Conservation (phyloP, 768 basidiomycete species). For the Boletus bicolor region DNA sequence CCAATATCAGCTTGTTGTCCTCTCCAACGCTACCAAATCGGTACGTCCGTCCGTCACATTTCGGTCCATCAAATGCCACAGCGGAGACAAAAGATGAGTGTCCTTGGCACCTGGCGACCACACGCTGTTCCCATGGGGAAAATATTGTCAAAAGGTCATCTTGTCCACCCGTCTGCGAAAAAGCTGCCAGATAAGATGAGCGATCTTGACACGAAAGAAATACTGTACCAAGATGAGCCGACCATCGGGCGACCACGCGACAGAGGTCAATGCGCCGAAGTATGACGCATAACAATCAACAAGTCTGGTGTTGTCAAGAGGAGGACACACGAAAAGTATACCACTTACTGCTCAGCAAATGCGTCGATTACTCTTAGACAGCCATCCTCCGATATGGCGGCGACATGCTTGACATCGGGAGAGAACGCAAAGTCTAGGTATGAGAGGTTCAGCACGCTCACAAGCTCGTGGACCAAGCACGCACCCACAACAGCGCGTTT, state of each 20-base stretch:
- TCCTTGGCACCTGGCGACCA: slow-evolving; percentile 94
- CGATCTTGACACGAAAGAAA: not conserved
- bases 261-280: slow-evolving; percentile 86
- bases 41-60: slow-evolving; percentile 87
- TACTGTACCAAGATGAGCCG: slow-evolving; percentile 75
- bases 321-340: not conserved
- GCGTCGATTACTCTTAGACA: slow-evolving; percentile 88
- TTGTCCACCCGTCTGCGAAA: slow-evolving; percentile 83
- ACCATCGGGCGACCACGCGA: slow-evolving; percentile 95
- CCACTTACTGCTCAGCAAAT: slow-evolving; percentile 73
- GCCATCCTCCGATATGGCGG: slow-evolving; percentile 90
- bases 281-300: slow-evolving; percentile 93
- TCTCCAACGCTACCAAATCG: slow-evolving; percentile 96
- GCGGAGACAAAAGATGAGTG: slow-evolving; percentile 92
- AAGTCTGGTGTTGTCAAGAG: slow-evolving; percentile 48
- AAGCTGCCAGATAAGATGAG: slow-evolving; percentile 1
- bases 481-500: slow-evolving; percentile 68
- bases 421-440: slow-evolving; percentile 84
- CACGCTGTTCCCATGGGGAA: slow-evolving; percentile 90
- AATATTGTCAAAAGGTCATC: slow-evolving; percentile 95
- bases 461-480: slow-evolving; percentile 17
- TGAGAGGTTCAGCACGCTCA: not conserved
- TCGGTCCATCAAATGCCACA: slow-evolving; percentile 85
- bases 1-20: slow-evolving; percentile 91
- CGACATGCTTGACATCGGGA: slow-evolving; percentile 88